Conservation (phyloP, 1,139 yeast genomes). For the Hansenula sp. region DNA sequence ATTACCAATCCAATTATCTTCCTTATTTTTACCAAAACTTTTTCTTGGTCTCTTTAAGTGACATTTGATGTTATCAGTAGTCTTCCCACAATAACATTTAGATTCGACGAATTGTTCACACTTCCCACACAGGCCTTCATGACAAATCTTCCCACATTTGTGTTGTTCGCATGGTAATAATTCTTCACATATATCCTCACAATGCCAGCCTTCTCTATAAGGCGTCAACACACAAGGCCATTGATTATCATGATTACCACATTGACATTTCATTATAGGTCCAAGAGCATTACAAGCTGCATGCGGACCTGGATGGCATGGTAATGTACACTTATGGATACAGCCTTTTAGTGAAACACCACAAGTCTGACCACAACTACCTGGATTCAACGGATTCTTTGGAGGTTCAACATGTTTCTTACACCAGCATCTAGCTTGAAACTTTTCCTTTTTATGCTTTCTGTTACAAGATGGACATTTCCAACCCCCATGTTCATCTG, state of each 20-base stretch:
- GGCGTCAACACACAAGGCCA: conserved; percentile 73
- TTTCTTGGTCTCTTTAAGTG: conserved; percentile 34
- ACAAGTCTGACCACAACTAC: conserved; percentile 89
- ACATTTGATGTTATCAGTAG: conserved; percentile 43
- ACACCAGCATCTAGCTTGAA: conserved; percentile 83
- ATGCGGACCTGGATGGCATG: conserved; percentile 92
- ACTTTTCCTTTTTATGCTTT: conserved; percentile 18
- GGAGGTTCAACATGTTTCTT: conserved; percentile 70
- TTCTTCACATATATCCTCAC: conserved; percentile 59
- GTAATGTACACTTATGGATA: conserved; percentile 69
- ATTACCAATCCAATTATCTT: conserved; percentile 55
- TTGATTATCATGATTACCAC: conserved; percentile 69
- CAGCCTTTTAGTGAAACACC: conserved; percentile 51
- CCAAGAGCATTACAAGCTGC: conserved; percentile 78
- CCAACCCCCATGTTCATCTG: conserved; percentile 59
- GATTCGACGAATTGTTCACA: conserved; percentile 47
- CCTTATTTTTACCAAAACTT: conserved; percentile 21
- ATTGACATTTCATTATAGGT: conserved; percentile 62
- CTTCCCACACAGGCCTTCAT: conserved; percentile 75
- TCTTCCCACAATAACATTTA: conserved; percentile 74
- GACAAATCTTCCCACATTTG: conserved; percentile 55
- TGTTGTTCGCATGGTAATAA: conserved; percentile 72
- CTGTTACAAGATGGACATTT: conserved; percentile 85
- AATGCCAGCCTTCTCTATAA: conserved; percentile 63
- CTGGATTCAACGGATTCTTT: conserved; percentile 61